These are phyloP conservation scores for Fusarium austroafricanum DNA, from an alignment of 2,329 filamentous ascomycete species.

Conservation along the genomic window DNA sequence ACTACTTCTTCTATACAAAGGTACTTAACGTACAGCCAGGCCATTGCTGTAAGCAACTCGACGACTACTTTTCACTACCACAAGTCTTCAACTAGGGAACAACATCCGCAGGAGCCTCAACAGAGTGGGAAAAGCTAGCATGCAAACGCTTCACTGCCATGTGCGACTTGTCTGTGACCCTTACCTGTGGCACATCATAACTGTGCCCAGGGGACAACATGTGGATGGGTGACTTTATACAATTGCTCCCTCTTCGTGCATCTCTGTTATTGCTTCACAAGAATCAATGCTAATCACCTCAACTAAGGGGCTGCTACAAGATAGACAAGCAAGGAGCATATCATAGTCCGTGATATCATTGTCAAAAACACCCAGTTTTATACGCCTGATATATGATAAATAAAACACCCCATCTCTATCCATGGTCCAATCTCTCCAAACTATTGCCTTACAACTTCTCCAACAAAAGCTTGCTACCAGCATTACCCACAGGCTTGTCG, in stretches of 20 bases:
- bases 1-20: background rate
- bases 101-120: background rate
- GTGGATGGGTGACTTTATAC: background rate
- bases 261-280: background rate
- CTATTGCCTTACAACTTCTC: constrained; percentile 60
- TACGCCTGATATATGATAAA: constrained; percentile 41
- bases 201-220: background rate
- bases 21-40: no score
- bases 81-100: background rate
- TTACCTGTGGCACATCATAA: constrained; percentile 9
- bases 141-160: constrained; percentile 3
- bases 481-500: constrained; percentile 66
- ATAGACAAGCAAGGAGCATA: constrained; percentile 14
- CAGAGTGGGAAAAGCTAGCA: background rate
- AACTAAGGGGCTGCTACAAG: background rate
- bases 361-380: constrained; percentile 41
- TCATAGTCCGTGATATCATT: constrained; percentile 42
- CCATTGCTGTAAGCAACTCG: no score
- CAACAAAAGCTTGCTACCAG: constrained; percentile 70
- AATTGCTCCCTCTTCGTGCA: background rate
- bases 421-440: constrained; percentile 1
- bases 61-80: background rate
- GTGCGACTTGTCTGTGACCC: constrained; percentile 24
- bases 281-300: background rate
- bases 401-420: constrained; percentile 21